phyloP scores from a whole-genome alignment of 2,329 filamentous ascomycete species.

The Penicillium freii region DNA sequence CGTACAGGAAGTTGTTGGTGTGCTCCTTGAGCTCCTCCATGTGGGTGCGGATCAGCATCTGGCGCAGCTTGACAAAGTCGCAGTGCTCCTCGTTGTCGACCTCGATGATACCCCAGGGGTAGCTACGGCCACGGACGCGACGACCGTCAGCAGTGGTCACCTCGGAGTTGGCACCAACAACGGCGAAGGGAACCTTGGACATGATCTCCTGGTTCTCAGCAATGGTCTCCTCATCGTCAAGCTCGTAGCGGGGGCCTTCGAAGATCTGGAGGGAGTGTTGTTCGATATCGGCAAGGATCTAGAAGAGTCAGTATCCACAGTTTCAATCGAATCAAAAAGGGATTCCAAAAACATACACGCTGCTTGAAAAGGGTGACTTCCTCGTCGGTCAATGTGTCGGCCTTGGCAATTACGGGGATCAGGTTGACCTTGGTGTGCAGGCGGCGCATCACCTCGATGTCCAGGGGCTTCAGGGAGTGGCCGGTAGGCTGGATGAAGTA shows the following conservation, averaged over 20 bases:
- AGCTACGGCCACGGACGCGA: constrained; percentile 91
- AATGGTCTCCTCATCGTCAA: constrained; percentile 98
- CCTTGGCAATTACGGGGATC: constrained; percentile 98
- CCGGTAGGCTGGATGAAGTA: constrained; percentile 99
- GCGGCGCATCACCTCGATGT: constrained; percentile 99
- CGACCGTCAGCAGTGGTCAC: constrained; percentile 88
- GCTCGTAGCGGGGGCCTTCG: constrained; percentile 95
- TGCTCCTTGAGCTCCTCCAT: constrained; percentile 99
- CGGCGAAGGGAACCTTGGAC: constrained; percentile 98
- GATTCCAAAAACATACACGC: constrained; percentile 63
- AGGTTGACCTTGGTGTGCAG: constrained; percentile 99
- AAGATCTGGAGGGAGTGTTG: constrained; percentile 99
- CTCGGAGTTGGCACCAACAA: constrained; percentile 95
- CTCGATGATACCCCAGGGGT: constrained; percentile 98
- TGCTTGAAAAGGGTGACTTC: constrained; percentile 94
- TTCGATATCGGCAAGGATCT: constrained; percentile 97
- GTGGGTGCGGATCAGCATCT: constrained; percentile 99
- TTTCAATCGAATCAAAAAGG: neutral
- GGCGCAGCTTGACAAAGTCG: constrained; percentile 98
- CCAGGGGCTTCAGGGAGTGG: constrained; percentile 95
- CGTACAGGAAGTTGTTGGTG: constrained; percentile 97
- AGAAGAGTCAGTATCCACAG: constrained; percentile 26
- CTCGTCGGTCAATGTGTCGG: constrained; percentile 95
- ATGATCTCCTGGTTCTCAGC: constrained; percentile 99
- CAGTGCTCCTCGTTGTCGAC: constrained; percentile 99